Percentiles rank a stretch among this genome's conserved stretches.
Evolutionary conservation across 805 yeast genomes (phyloP).

Genomic region (Metschnikowia kunwiensis): DNA sequence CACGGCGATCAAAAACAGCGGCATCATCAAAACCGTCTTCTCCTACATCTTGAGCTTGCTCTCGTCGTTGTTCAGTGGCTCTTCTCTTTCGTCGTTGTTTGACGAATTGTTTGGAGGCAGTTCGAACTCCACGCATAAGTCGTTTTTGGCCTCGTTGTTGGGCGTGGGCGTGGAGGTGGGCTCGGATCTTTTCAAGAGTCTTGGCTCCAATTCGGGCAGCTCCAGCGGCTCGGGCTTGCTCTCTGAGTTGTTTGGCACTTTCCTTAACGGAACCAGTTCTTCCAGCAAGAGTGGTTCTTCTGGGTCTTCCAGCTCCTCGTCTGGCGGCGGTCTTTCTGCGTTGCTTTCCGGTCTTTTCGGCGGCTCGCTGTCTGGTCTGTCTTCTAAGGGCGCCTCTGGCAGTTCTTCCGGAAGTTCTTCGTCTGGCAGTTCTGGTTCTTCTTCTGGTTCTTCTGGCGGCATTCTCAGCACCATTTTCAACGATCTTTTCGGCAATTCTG

Average conservation of each 20-base stretch:
- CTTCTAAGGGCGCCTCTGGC: not conserved
- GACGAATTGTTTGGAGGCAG: slow-evolving; percentile 14
- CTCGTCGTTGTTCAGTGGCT: slow-evolving; percentile 16
- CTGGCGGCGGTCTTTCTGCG: slow-evolving; percentile 11
- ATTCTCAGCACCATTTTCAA: slow-evolving; percentile 3
- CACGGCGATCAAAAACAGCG: slow-evolving; percentile 27
- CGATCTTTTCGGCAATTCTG: slow-evolving; percentile 3
- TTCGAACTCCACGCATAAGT: slow-evolving; percentile 15
- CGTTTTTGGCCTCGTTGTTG: slow-evolving; percentile 14
- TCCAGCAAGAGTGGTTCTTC: not conserved
- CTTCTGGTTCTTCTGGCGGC: slow-evolving; percentile 5
- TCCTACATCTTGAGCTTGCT: slow-evolving; percentile 14
- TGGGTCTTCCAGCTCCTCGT: slow-evolving; percentile 6
- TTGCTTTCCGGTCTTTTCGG: slow-evolving; percentile 10
- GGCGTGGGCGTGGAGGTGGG: slow-evolving; percentile 16
- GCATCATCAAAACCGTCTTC: slow-evolving; percentile 20
- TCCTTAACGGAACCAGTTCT: slow-evolving; percentile 7
- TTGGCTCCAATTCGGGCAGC: slow-evolving; percentile 7
- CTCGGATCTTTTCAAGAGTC: slow-evolving; percentile 15
- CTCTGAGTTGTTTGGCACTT: slow-evolving; percentile 12
- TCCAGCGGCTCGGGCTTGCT: slow-evolving; percentile 15
- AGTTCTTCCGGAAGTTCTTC: not conserved
- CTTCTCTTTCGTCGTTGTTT: slow-evolving; percentile 11
- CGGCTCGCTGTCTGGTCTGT: slow-evolving; percentile 2
- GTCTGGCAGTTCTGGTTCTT: slow-evolving; percentile 1